Percentiles rank a stretch among this genome's conserved stretches.
These are phyloP conservation scores for Termitomyces sp. DNA, from an alignment of 768 basidiomycete genomes.

Conservation along the genomic window DNA sequence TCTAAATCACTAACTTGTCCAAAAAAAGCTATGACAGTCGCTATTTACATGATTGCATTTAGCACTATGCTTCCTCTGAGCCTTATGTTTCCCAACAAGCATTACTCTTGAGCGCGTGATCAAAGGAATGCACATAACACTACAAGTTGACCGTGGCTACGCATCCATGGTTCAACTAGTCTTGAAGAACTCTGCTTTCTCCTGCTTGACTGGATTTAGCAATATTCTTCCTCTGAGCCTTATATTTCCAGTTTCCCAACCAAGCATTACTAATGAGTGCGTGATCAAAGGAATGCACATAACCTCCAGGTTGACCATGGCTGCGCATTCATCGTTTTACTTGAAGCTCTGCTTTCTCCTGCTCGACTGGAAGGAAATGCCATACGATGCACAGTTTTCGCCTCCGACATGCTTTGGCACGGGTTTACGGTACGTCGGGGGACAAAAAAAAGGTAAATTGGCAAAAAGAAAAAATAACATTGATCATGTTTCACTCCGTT, in stretches of 20 bases:
- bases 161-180: neutral
- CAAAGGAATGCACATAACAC: neutral
- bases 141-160: neutral
- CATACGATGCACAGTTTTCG: too few relatives aligned
- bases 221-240: too few relatives aligned
- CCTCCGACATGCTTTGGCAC: too few relatives aligned
- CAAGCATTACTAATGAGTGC: neutral
- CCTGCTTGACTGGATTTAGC: neutral
- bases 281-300: neutral
- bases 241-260: neutral
- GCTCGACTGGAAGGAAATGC: too few relatives aligned
- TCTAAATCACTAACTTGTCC: neutral
- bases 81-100: neutral
- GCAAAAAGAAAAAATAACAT: neutral
- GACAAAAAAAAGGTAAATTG: neutral
- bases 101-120: neutral
- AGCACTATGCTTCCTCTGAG: too few relatives aligned
- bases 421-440: too few relatives aligned
- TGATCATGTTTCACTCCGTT: neutral
- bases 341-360: neutral
- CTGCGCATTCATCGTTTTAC: neutral
- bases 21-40: neutral
- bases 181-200: neutral
- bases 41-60: neutral
- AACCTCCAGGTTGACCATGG: neutral